Conservation (phyloP, 139 green algal species). For the Raphidocelis subcapitata region DNA sequence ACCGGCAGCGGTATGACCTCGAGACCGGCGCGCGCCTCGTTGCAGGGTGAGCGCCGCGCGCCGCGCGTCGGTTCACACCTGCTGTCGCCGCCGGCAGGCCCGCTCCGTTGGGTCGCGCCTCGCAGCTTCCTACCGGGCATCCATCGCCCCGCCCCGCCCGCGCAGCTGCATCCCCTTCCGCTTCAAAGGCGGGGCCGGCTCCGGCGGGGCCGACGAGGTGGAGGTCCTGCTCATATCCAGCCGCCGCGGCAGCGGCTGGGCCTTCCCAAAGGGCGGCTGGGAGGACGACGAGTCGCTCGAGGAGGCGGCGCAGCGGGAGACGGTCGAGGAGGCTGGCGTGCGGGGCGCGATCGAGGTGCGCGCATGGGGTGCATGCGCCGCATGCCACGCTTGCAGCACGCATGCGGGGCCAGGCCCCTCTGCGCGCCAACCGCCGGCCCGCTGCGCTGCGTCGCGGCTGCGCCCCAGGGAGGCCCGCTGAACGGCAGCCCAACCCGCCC, state of each 20-base stretch:
- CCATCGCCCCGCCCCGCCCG: neutral
- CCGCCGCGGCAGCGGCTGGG: slow-evolving; percentile 66
- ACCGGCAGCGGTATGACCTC: slow-evolving; percentile 67
- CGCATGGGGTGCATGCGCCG: no score
- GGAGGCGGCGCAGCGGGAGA: slow-evolving; percentile 79
- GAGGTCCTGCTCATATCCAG: slow-evolving; percentile 78
- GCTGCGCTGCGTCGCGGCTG: neutral
- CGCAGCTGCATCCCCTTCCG: slow-evolving; percentile 83
- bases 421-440: neutral
- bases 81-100: neutral
- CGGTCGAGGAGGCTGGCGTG: slow-evolving; percentile 92
- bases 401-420: neutral
- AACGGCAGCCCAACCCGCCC: no score
- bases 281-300: slow-evolving; percentile 89
- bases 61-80: neutral
- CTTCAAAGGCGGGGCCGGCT: slow-evolving; percentile 14
- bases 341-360: slow-evolving; percentile 72
- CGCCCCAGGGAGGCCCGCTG: no score
- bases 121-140: neutral
- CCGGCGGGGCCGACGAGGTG: slow-evolving; percentile 31
- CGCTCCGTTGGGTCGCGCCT: neutral
- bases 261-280: slow-evolving; percentile 94
- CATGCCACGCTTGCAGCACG: neutral
- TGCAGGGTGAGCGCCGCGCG: slow-evolving; percentile 51
- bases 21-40: slow-evolving; percentile 64